phyloP scores from a whole-genome alignment of 2,329 filamentous ascomycete species.

The Penicillium sp. region DNA sequence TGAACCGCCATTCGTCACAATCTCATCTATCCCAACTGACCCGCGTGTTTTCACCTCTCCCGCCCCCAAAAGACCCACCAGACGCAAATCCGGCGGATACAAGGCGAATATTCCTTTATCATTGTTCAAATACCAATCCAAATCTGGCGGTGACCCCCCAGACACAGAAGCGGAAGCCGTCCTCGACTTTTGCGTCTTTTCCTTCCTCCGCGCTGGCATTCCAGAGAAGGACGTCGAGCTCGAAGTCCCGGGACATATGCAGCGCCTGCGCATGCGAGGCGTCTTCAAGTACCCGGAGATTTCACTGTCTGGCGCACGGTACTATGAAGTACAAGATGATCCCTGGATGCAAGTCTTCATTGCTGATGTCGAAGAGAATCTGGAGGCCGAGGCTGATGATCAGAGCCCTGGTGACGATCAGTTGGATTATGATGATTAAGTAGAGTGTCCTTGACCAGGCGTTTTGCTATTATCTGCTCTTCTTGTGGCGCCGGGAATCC shows the following conservation, averaged over 20 bases:
- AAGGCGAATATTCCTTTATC: not conserved
- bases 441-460: too few species aligned
- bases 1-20: too few species aligned
- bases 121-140: not conserved
- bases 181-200: constrained; percentile 35
- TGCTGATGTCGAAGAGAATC: not conserved
- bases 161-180: constrained; percentile 19
- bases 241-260: constrained; percentile 34
- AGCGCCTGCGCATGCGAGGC: constrained; percentile 19
- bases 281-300: constrained; percentile 12
- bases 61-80: too few species aligned
- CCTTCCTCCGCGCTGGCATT: constrained; percentile 31
- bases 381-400: not conserved
- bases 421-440: too few species aligned
- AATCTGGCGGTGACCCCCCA: constrained; percentile 15
- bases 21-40: not conserved
- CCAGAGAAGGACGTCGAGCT: constrained; percentile 32
- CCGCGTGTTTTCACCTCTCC: too few species aligned
- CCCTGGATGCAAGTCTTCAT: constrained; percentile 15
- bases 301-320: constrained; percentile 2
- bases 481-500: too few species aligned
- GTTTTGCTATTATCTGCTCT: too few species aligned
- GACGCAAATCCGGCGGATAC: not conserved
- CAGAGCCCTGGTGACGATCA: too few species aligned
- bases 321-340: constrained; percentile 11